phyloP scores from a whole-genome alignment of 1,139 yeast species.

The Starmera stellimalicola region DNA sequence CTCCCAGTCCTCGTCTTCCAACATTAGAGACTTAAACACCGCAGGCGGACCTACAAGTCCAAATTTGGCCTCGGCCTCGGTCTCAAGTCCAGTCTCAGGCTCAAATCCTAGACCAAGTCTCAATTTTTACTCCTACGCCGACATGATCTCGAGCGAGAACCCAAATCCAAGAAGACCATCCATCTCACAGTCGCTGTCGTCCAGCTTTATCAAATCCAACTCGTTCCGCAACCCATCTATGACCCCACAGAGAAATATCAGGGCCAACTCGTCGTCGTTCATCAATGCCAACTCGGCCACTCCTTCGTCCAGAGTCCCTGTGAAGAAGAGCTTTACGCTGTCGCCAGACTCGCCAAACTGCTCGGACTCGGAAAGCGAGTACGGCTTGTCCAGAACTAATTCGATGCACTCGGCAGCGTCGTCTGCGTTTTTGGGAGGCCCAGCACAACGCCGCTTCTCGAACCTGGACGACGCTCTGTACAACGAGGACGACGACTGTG shows the following conservation, averaged over 20 bases:
- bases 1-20: conserved; percentile 20
- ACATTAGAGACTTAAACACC: conserved; percentile 23
- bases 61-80: conserved; percentile 6
- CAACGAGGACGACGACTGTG: conserved; percentile 11
- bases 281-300: conserved; percentile 1
- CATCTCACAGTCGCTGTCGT: conserved; percentile 28
- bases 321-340: conserved; percentile 12
- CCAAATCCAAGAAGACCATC: conserved; percentile 53
- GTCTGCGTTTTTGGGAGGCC: conserved; percentile 5
- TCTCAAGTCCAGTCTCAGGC: conserved; percentile 2
- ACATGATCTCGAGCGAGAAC: conserved; percentile 54
- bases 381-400: conserved; percentile 3
- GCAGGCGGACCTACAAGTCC: no score
- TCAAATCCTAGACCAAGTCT: conserved; percentile 35
- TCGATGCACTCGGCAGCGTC: conserved; percentile 7
- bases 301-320: conserved; percentile 2
- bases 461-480: conserved; percentile 4
- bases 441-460: conserved; percentile 1
- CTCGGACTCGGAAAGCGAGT: conserved; percentile 19
- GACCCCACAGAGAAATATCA: conserved; percentile 9
- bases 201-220: conserved; percentile 19
- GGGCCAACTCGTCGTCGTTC: conserved; percentile 3
- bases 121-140: conserved; percentile 73
- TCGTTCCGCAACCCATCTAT: conserved; percentile 11
- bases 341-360: conserved; percentile 19